phyloP scores from a whole-genome alignment of 208 protist genomes.

The Crithidia fasciculata region DNA sequence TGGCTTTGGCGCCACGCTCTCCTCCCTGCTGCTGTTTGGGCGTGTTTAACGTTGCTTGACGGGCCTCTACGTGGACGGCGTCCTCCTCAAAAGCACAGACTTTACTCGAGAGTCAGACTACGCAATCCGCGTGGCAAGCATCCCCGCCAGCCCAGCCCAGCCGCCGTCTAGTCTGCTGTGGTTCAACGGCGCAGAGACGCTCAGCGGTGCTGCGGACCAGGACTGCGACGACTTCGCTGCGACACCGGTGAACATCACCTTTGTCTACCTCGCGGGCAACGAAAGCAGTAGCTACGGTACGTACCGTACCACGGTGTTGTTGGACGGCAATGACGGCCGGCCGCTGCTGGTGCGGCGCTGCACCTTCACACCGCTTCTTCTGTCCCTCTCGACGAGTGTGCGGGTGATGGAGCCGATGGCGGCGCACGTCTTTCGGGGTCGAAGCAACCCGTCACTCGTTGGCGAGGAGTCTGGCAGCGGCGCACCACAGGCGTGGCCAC shows the following conservation, averaged over 20 bases:
- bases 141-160: constrained; percentile 32
- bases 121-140: constrained; percentile 20
- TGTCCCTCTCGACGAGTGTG: constrained; percentile 18
- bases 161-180: constrained; percentile 14
- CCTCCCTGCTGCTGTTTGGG: constrained; percentile 36
- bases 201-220: not conserved
- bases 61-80: constrained; percentile 40
- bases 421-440: not conserved
- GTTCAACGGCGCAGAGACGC: constrained; percentile 7
- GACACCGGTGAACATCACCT: constrained; percentile 21
- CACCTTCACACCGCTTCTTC: constrained; percentile 39
- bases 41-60: constrained; percentile 20
- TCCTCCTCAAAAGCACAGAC: constrained; percentile 6
- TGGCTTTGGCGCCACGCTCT: constrained; percentile 40
- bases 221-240: constrained; percentile 10
- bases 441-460: not conserved
- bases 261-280: constrained; percentile 3
- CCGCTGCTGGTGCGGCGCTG: constrained; percentile 32
- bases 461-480: too few relatives aligned
- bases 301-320: constrained; percentile 19
- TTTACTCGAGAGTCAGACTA: constrained; percentile 28
- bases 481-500: too few relatives aligned
- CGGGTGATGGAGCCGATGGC: constrained; percentile 34
- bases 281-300: not conserved
- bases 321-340: constrained; percentile 35